phyloP scores from a whole-genome alignment of 2,329 filamentous ascomycete species.

The Claviceps maximensis region DNA sequence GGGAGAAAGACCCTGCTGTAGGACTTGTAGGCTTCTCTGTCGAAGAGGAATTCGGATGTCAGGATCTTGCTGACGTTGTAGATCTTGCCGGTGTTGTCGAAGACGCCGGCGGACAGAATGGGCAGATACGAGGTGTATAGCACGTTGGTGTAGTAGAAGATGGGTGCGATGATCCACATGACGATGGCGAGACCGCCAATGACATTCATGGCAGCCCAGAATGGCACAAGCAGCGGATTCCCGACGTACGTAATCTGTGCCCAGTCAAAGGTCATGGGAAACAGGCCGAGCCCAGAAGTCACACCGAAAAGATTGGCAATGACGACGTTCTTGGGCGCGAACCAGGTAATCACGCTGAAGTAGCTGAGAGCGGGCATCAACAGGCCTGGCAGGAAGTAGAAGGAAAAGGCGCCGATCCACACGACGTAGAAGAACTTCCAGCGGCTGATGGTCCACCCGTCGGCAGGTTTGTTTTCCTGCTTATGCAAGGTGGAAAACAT shows the following conservation, averaged over 20 bases:
- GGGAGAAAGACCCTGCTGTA: constrained; percentile 78
- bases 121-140: constrained; percentile 78
- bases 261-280: constrained; percentile 85
- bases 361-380: constrained; percentile 76
- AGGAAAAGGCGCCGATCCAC: constrained; percentile 57
- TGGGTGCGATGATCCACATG: constrained; percentile 73
- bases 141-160: constrained; percentile 69
- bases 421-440: constrained; percentile 75
- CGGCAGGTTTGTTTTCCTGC: constrained; percentile 66
- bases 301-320: constrained; percentile 79
- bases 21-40: constrained; percentile 59
- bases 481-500: constrained; percentile 84
- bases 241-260: constrained; percentile 81
- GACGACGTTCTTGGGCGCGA: constrained; percentile 74
- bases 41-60: constrained; percentile 65
- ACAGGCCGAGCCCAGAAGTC: constrained; percentile 69
- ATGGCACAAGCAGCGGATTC: constrained; percentile 69
- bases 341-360: constrained; percentile 83
- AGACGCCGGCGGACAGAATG: constrained; percentile 71
- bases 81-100: constrained; percentile 67
- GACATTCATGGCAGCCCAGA: constrained; percentile 78
- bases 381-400: constrained; percentile 76
- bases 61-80: constrained; percentile 76
- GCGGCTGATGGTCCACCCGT: constrained; percentile 70
- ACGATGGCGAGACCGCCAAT: constrained; percentile 66